Evolutionary conservation across 129 eudicot species (phyloP).

Genomic region (Ambrosia artemisiifolia): DNA sequence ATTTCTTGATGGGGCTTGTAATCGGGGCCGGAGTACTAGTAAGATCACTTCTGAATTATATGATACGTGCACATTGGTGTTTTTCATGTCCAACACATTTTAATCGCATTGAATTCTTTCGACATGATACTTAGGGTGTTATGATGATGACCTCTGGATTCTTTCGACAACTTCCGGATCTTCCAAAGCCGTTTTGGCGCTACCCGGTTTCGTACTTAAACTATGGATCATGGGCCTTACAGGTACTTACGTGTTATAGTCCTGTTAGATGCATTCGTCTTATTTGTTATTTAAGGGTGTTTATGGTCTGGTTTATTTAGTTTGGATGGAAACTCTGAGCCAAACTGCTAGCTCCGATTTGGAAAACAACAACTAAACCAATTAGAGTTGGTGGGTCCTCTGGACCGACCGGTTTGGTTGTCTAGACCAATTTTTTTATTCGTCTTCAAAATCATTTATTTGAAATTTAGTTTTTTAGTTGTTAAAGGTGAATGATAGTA

Average conservation of each 20-base stretch:
- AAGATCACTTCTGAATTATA: slow-evolving; percentile 17
- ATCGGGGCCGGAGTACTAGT: slow-evolving; percentile 80
- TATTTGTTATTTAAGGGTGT: not conserved
- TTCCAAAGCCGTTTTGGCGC: slow-evolving; percentile 83
- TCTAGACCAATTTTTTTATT: not conserved
- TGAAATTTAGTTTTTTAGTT: too few species aligned
- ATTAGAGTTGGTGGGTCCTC: too few species aligned
- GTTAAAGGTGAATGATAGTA: too few species aligned
- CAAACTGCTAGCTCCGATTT: not conserved
- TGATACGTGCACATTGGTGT: not conserved
- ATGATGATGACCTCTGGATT: slow-evolving; percentile 92
- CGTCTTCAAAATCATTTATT: too few species aligned
- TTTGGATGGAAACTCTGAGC: not conserved
- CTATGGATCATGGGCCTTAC: slow-evolving; percentile 77
- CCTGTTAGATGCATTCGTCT: not conserved
- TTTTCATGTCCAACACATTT: not conserved
- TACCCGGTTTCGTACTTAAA: slow-evolving; percentile 70
- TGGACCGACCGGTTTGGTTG: too few species aligned
- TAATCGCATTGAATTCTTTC: not conserved
- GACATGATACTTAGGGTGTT: slow-evolving; percentile 50
- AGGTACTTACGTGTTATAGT: slow-evolving; percentile 36
- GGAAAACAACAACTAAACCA: too few species aligned
- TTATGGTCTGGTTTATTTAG: not conserved
- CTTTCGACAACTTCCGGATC: slow-evolving; percentile 74
- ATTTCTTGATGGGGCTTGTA: slow-evolving; percentile 70